These are phyloP conservation scores for Pichia phayaonensis DNA, from an alignment of 805 yeast species.

Conservation along the genomic window DNA sequence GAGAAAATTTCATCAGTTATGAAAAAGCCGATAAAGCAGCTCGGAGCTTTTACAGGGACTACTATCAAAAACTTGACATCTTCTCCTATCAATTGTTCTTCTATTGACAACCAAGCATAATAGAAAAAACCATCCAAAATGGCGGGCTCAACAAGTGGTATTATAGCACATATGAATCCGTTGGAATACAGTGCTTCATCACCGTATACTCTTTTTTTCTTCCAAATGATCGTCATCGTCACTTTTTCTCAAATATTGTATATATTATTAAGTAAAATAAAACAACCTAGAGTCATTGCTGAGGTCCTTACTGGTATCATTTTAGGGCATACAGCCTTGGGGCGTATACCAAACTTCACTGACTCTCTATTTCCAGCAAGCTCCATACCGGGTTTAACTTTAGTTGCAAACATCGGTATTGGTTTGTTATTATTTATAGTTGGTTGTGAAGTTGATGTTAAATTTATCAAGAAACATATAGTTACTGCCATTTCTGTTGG, in stretches of 20 bases:
- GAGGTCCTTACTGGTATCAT: conserved; percentile 74
- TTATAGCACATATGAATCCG: conserved; percentile 68
- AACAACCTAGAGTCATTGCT: conserved; percentile 76
- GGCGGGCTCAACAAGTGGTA: conserved; percentile 34
- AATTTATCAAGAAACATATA: conserved; percentile 52
- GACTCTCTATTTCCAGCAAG: conserved; percentile 53
- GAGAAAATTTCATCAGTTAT: too few relatives aligned
- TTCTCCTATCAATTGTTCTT: too few relatives aligned
- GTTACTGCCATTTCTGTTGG: conserved; percentile 64
- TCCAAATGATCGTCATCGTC: conserved; percentile 60
- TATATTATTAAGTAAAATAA: conserved; percentile 49
- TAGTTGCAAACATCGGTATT: conserved; percentile 69
- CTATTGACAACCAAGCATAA: background rate
- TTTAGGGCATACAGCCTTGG: conserved; percentile 70
- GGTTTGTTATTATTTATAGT: conserved; percentile 67
- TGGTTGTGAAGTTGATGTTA: conserved; percentile 71
- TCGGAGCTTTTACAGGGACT: too few relatives aligned
- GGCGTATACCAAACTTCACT: conserved; percentile 63
- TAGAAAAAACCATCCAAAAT: background rate
- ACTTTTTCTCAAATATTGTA: conserved; percentile 52
- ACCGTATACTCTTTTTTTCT: conserved; percentile 63
- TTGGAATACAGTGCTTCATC: conserved; percentile 46
- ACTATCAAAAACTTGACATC: too few relatives aligned
- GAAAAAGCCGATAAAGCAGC: too few relatives aligned
- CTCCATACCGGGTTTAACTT: conserved; percentile 55